A percentile compares a stretch with the other conserved stretches of the same genome.
Conservation (phyloP, 1,284 basidiomycete species). For the Rhodotorula sp. region DNA sequence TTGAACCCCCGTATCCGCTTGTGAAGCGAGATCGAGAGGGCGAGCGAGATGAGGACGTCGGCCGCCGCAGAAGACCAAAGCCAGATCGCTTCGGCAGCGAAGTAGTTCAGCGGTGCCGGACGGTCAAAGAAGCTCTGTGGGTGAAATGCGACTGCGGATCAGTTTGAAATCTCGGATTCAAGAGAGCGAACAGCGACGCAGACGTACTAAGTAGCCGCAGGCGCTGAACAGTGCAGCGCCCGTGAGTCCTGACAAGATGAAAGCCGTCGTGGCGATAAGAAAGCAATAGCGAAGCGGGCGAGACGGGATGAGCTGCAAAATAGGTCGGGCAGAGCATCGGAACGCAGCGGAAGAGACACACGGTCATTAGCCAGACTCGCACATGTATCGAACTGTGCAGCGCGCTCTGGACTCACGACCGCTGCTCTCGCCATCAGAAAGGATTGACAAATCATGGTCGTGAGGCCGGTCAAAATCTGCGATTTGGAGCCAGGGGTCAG, state of each 20-base stretch:
- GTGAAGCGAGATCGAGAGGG: slow-evolving; percentile 18
- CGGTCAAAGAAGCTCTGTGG: neutral
- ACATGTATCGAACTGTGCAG: no score
- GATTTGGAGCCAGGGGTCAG: no score
- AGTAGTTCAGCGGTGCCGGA: neutral
- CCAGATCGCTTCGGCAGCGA: slow-evolving; percentile 17
- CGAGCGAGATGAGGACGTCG: slow-evolving; percentile 26
- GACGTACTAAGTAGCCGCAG: neutral
- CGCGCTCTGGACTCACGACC: neutral
- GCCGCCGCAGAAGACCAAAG: slow-evolving; percentile 16
- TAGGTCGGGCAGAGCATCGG: neutral
- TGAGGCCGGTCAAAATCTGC: neutral
- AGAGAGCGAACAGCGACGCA: neutral
- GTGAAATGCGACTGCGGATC: neutral
- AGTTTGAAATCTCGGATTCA: neutral
- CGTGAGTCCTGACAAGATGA: slow-evolving; percentile 3
- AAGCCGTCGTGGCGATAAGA: neutral
- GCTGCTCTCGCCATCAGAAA: slow-evolving; percentile 21
- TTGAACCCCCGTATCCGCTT: slow-evolving; percentile 27
- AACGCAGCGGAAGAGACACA: neutral
- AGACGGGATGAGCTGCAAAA: slow-evolving; percentile 6
- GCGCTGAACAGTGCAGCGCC: slow-evolving; percentile 3
- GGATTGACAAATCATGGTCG: slow-evolving; percentile 1
- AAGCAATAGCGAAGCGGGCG: neutral
- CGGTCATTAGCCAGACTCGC: no score